Percentiles rank a stretch among this genome's conserved stretches.
These are phyloP conservation scores for Pseudisothecium myosuroides DNA, from an alignment of 225 moss, liverwort and hornwort species.

Conservation along the genomic window DNA sequence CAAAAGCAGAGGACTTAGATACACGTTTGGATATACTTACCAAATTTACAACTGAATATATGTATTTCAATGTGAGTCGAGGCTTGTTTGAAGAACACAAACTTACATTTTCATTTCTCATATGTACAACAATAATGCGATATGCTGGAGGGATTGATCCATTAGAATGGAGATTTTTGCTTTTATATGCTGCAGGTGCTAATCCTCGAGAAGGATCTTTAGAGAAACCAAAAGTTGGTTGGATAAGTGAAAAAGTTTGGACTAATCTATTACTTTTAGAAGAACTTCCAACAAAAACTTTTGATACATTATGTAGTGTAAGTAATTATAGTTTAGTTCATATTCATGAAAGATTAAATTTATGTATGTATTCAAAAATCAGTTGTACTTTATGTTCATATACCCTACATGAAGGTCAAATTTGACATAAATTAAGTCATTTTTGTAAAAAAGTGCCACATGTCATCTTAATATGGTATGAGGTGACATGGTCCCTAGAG, in stretches of 20 bases:
- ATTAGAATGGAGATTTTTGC: constrained; percentile 60
- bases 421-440: no score
- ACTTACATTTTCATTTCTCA: constrained; percentile 75
- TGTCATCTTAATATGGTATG: no score
- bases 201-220: constrained; percentile 37
- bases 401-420: no score
- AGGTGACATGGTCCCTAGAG: no score
- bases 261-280: constrained; percentile 44
- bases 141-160: constrained; percentile 22
- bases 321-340: background rate
- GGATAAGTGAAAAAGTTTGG: constrained; percentile 66
- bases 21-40: constrained; percentile 54
- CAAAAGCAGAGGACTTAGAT: constrained; percentile 58
- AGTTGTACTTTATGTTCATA: no score
- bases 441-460: no score
- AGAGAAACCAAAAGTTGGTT: constrained; percentile 31
- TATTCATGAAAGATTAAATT: background rate
- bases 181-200: constrained; percentile 41
- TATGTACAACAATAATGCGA: constrained; percentile 72
- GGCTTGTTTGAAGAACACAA: constrained; percentile 94
- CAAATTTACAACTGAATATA: constrained; percentile 57
- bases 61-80: constrained; percentile 62
- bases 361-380: background rate
- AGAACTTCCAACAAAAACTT: constrained; percentile 46
- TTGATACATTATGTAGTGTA: constrained; percentile 17